Evolutionary conservation across 2,329 filamentous ascomycete genomes (phyloP).

Genomic region (Berkeleyomyces rouxiae): DNA sequence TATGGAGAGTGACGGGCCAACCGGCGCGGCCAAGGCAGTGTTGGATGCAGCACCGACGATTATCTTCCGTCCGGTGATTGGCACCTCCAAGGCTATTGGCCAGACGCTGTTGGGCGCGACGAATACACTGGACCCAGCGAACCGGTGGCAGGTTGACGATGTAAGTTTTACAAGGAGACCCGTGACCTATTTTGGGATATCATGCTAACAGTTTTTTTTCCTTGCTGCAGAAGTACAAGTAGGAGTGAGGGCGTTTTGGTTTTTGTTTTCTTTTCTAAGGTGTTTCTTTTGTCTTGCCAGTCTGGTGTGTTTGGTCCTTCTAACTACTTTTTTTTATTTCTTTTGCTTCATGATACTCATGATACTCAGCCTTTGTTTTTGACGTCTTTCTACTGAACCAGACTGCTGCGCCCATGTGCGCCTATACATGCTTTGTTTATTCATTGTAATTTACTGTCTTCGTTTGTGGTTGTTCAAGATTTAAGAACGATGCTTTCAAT

Average conservation of each 20-base stretch:
- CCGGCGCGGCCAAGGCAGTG: conserved; percentile 64
- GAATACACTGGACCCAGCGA: conserved; percentile 73
- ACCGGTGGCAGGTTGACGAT: conserved; percentile 69
- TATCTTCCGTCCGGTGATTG: conserved; percentile 77
- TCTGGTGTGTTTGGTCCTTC: background rate
- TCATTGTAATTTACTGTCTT: background rate
- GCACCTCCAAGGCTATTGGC: conserved; percentile 72
- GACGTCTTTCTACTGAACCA: conserved; percentile 4
- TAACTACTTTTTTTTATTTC: background rate
- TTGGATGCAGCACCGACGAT: conserved; percentile 77
- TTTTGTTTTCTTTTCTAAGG: background rate
- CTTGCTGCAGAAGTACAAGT: conserved; percentile 30
- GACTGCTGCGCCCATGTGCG: conserved; percentile 1
- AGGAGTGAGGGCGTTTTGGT: conserved; percentile 18
- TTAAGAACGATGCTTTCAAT: background rate
- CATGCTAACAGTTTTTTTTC: background rate
- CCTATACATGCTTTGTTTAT: background rate
- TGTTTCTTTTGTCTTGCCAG: background rate
- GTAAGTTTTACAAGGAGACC: conserved; percentile 43
- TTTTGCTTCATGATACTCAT: background rate
- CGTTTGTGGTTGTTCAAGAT: background rate
- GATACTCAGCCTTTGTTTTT: background rate
- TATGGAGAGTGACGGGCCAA: conserved; percentile 68
- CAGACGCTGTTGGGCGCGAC: conserved; percentile 84
- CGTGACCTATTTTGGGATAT: background rate